Evolutionary conservation across 352 stramenopile genomes (phyloP), one percentile per base, ranked within the genome.

Genomic region (Phytopythium kandeliae): DNA sequence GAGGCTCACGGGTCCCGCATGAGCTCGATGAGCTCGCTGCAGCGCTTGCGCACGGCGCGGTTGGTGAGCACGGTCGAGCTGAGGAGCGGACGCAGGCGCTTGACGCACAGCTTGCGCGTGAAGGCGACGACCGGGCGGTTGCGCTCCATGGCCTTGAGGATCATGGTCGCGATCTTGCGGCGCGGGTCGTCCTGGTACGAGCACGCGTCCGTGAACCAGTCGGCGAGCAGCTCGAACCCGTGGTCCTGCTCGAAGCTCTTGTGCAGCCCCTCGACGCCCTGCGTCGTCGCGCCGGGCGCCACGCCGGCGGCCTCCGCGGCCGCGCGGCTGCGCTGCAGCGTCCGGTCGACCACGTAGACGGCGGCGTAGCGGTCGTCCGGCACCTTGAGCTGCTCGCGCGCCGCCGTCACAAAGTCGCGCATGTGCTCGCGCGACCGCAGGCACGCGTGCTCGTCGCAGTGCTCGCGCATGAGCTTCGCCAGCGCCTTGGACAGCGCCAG

Each of bases 341-440:
- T 87, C 26, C 60, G 44, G 57, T 85, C 65, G 31, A 92, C 34
- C 34, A 88, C 53, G 48, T 82, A 89, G 0, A 89, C 54, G 25
- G 72, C 55, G 46, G 86, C 78, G 10, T 70, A 56, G 21, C 66
- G 62, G 62, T 89, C 80, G 21, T 89, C 75, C 2, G 62, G 48
- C 1, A 60, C 82, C 41, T 74, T 67, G 35, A 77, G 38, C 41
- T 65, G 45, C 10, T 68, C 65, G 30, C 49, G 48, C 31, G 76
- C 58, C 8, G 54, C 53, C 37, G 56, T 57, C 31, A 82, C 54
- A 42, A 92, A 78, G 22, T 36, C 40, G 25, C 65, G 49, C 25
- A 92, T 67, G 38, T 71, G 46, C 22, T 60, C 55, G 0, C 58
- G 38, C 48, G 68, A 72, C 41, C 57, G 64, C 11, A 79, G 58